Evolutionary conservation across 108 stramenopile genomes (phyloP), one percentile per base, ranked within the genome.

Genomic region (Nitzschia putrida): DNA sequence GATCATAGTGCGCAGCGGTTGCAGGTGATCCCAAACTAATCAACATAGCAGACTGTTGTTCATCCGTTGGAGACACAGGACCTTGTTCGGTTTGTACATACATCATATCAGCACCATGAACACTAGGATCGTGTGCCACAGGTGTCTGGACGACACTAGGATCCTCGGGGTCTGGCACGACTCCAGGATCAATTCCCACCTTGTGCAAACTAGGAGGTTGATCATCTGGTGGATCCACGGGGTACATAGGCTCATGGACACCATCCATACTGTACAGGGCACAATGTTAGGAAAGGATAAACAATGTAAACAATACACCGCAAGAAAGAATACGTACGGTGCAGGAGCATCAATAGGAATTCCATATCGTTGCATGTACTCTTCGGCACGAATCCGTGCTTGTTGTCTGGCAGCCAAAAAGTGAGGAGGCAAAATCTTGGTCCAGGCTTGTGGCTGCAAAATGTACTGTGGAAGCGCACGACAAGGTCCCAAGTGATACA

Each of bases 401-500:
- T 80, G 69, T 44, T 93, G 76, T 53, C 83, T 76, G 2, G 88
- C 89, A 11, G 76, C 74, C 37, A 88, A 66, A 56, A 93, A 93
- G 55, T 88, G 89, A 42, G 88, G 88, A 12, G 92, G 92, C 40
- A 93, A 70, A 18, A 93, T 86, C 69, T 90, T 93, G 25, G 65
- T 84, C 92, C 92, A 93, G 9, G 92, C 85, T 64, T 80, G 66
- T 21, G 92, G 92, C 67, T 84, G 83, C 41, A 93, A 73, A 52
- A 93, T 81, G 55, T 88, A 88, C 45, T 83, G 89, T 16, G 92
- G 89, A 38, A 93, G 72, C 26, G 92, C 92, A 14, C 89, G 78
- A 67, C 92, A 93, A 7, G 92, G 92, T 21, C 92, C 92, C 67
- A 93, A 64, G 71, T 90, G 93, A 80, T 90, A 90, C 22, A 94